phyloP scores from a whole-genome alignment of 2,329 filamentous ascomycete species.

The Calonectria honghensis region DNA sequence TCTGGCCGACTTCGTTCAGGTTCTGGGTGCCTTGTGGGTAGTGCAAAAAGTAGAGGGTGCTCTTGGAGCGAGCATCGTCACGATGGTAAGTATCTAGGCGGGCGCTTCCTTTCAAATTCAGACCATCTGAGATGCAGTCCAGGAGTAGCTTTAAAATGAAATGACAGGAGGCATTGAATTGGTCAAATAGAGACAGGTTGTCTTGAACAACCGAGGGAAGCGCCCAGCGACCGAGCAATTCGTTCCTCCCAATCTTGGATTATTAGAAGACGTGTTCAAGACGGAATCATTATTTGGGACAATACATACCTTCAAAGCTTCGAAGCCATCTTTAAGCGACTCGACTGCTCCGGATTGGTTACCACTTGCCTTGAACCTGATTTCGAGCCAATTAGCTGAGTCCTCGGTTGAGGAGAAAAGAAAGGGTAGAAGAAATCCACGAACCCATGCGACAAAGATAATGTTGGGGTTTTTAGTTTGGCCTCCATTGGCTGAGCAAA shows the following conservation, averaged over 20 bases:
- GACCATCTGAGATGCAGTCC: background rate
- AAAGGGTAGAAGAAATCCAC: background rate
- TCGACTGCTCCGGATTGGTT: background rate
- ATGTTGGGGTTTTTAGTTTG: background rate
- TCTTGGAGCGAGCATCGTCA: background rate
- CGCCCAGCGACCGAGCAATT: slow-evolving; percentile 1
- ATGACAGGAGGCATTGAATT: background rate
- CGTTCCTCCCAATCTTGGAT: background rate
- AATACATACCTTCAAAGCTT: background rate
- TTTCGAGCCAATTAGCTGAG: background rate
- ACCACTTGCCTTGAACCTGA: background rate
- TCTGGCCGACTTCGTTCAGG: slow-evolving; percentile 1
- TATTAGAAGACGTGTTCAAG: background rate
- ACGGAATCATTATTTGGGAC: background rate
- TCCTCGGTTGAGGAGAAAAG: background rate
- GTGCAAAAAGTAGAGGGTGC: background rate
- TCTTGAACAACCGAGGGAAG: background rate
- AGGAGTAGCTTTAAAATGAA: background rate
- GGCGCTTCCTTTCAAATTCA: background rate
- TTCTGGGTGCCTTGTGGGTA: background rate
- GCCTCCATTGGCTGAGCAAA: background rate
- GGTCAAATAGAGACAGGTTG: background rate
- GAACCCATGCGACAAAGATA: background rate
- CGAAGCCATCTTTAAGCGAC: background rate
- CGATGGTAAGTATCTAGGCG: background rate